Percentiles rank a stretch among this genome's conserved stretches.
These are phyloP conservation scores for Prunella vulgaris DNA, from an alignment of 257 asterid species.

Conservation along the genomic window DNA sequence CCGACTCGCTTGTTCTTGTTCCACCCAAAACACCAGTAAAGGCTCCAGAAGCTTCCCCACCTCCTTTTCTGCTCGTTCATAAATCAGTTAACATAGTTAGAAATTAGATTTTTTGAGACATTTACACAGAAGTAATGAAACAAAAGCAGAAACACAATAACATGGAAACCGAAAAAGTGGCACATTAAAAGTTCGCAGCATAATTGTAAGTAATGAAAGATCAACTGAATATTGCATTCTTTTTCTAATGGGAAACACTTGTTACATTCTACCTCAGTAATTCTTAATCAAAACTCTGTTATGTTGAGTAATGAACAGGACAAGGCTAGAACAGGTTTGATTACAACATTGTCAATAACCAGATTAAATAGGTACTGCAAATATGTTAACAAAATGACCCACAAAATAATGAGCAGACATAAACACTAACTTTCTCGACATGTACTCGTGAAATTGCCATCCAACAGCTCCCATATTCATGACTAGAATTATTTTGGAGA, in stretches of 20 bases:
- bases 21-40: conserved; percentile 77
- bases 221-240: not conserved
- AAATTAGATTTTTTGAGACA: not conserved
- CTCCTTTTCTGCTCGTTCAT: conserved; percentile 60
- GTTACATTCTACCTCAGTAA: too few relatives aligned
- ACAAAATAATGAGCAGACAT: not conserved
- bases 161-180: not conserved
- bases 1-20: conserved; percentile 66
- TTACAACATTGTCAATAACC: not conserved
- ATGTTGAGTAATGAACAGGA: not conserved
- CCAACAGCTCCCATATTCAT: not conserved
- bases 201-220: too few relatives aligned
- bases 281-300: too few relatives aligned
- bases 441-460: not conserved
- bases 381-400: not conserved
- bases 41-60: conserved; percentile 81
- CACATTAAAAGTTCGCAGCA: too few relatives aligned
- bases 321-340: not conserved
- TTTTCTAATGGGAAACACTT: not conserved
- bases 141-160: not conserved
- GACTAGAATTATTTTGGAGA: not conserved
- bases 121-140: not conserved
- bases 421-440: not conserved
- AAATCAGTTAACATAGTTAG: not conserved
- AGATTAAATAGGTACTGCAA: not conserved